Percentiles rank a stretch among this genome's conserved stretches.
Conservation (phyloP, 345 rosid genomes). For the Triadica sebifera region DNA sequence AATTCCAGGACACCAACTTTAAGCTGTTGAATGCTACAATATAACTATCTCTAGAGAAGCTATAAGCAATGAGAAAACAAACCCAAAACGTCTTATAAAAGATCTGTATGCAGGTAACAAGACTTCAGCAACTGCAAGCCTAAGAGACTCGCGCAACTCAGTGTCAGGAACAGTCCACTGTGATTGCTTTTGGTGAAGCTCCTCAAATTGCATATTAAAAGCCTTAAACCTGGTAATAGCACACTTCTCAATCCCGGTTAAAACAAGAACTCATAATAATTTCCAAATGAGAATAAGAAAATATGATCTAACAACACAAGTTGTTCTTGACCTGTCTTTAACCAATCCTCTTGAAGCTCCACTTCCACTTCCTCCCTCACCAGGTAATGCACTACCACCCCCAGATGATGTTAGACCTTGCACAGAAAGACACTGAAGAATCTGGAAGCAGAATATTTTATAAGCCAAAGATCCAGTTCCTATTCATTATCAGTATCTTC, state of each 20-base stretch:
- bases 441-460: conserved; percentile 38
- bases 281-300: not conserved
- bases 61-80: conserved; percentile 8
- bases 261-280: not conserved
- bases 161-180: conserved; percentile 98
- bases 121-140: conserved; percentile 99
- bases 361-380: conserved; percentile 79
- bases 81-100: conserved; percentile 88
- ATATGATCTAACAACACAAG: not conserved
- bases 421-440: conserved; percentile 73
- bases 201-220: conserved; percentile 90
- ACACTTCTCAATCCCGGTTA: conserved; percentile 22
- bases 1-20: not conserved
- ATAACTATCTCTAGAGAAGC: not conserved
- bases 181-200: conserved; percentile 94
- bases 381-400: conserved; percentile 65
- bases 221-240: conserved; percentile 68
- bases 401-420: conserved; percentile 98
- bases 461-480: conserved; percentile 6
- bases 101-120: conserved; percentile 95
- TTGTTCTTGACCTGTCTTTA: conserved; percentile 66
- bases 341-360: conserved; percentile 83
- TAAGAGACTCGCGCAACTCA: conserved; percentile 85
- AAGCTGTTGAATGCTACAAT: not conserved
- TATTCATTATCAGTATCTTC: not conserved